Conservation (phyloP, 139 green algal genomes). For the Auxenochlorella pyrenoidosa region DNA sequence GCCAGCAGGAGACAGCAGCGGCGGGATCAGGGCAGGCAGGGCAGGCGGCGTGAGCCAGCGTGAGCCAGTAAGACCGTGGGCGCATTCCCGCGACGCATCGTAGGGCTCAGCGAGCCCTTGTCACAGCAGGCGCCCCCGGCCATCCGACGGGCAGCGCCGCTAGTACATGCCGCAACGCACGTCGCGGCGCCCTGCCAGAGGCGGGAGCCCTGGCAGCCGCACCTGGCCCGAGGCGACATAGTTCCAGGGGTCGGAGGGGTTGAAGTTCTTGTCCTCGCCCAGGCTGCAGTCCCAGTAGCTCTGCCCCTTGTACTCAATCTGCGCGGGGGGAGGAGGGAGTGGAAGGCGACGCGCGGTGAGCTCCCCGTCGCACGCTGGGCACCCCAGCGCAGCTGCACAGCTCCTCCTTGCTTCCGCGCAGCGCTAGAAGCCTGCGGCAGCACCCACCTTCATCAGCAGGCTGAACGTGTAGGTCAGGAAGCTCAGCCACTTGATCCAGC, state of each 20-base stretch:
- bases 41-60: too few species aligned
- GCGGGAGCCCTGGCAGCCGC: neutral
- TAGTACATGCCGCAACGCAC: neutral
- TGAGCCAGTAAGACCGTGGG: too few species aligned
- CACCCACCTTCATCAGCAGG: constrained; percentile 29
- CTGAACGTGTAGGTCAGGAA: constrained; percentile 66
- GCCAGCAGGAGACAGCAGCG: too few species aligned
- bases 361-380: neutral
- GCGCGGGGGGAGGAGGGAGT: neutral
- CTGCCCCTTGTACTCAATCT: constrained; percentile 27
- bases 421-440: too few species aligned
- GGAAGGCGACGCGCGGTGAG: too few species aligned
- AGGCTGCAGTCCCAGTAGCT: constrained; percentile 23
- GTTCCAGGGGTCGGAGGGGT: constrained; percentile 11
- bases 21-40: too few species aligned
- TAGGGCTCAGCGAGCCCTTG: too few species aligned
- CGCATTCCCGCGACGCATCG: too few species aligned
- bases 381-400: neutral
- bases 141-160: neutral
- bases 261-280: neutral
- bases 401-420: neutral
- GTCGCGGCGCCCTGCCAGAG: neutral
- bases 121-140: too few species aligned
- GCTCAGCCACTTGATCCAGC: constrained; percentile 71
- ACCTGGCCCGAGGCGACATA: constrained; percentile 18